Evolutionary conservation across 108 stramenopile species (phyloP).

Genomic region (Conticribra guillardii): DNA sequence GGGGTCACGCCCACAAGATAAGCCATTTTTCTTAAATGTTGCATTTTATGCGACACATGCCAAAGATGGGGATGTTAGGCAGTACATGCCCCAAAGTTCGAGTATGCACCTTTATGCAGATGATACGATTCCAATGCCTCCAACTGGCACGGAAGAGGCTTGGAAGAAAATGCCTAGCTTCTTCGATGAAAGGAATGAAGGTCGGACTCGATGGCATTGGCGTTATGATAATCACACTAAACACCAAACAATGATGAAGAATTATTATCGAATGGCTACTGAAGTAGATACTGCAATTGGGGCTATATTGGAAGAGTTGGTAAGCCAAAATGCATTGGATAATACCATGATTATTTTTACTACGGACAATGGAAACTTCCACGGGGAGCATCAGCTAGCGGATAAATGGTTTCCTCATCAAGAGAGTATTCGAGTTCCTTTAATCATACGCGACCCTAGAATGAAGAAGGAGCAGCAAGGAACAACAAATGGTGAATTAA

Average conservation of each 20-base stretch:
- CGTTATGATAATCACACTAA: conserved; percentile 59
- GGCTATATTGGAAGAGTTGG: conserved; percentile 60
- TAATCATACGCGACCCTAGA: conserved; percentile 82
- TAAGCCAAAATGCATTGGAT: conserved; percentile 55
- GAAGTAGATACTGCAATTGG: conserved; percentile 52
- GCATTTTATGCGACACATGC: conserved; percentile 82
- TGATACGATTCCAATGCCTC: conserved; percentile 58
- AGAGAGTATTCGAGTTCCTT: conserved; percentile 79
- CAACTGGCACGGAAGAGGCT: conserved; percentile 45
- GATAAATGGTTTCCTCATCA: conserved; percentile 73
- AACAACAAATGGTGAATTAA: conserved; percentile 68
- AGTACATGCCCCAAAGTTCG: conserved; percentile 58
- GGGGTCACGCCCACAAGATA: conserved; percentile 56
- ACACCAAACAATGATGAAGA: conserved; percentile 73
- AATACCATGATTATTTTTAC: conserved; percentile 84
- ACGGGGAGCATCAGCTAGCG: conserved; percentile 59
- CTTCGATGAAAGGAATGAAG: conserved; percentile 66
- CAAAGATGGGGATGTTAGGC: conserved; percentile 35
- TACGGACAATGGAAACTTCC: conserved; percentile 88
- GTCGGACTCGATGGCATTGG: conserved; percentile 56
- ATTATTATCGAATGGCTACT: conserved; percentile 74
- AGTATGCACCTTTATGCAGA: conserved; percentile 57
- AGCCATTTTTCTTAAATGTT: conserved; percentile 72
- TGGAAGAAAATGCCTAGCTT: conserved; percentile 59
- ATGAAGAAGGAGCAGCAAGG: conserved; percentile 64